These are phyloP conservation scores for Solanum appendiculatum DNA, from an alignment of 257 asterid species.

Conservation along the genomic window DNA sequence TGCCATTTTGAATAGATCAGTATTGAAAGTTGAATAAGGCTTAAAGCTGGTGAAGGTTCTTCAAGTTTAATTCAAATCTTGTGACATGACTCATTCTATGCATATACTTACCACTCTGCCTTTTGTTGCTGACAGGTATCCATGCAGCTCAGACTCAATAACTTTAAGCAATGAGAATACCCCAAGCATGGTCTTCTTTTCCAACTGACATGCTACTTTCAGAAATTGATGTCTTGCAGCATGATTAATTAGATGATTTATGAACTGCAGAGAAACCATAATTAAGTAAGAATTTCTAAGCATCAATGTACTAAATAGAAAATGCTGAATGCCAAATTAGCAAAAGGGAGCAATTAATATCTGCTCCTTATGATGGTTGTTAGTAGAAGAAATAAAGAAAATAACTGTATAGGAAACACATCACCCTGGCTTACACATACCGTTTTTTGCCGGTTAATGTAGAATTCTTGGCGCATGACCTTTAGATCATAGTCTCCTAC, in stretches of 20 bases:
- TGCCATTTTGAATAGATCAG: background rate
- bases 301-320: background rate
- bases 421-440: slow-evolving; percentile 34
- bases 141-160: slow-evolving; percentile 83
- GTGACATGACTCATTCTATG: background rate
- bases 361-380: background rate
- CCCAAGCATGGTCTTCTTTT: slow-evolving; percentile 94
- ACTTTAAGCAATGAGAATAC: slow-evolving; percentile 88
- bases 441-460: slow-evolving; percentile 78
- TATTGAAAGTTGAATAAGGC: background rate
- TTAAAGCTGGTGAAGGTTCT: background rate
- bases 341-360: background rate
- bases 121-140: slow-evolving; percentile 76
- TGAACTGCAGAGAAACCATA: slow-evolving; percentile 51
- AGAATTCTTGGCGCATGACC: slow-evolving; percentile 98
- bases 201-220: slow-evolving; percentile 88
- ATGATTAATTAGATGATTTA: slow-evolving; percentile 78
- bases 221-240: slow-evolving; percentile 81
- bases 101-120: slow-evolving; percentile 76
- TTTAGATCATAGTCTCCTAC: slow-evolving; percentile 95
- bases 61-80: background rate
- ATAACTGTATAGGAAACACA: background rate
- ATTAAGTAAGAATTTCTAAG: background rate
- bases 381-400: background rate
- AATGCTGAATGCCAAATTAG: background rate